Evolutionary conservation across 2,329 filamentous ascomycete species (phyloP).

Genomic region (Ophiobolus disseminans): DNA sequence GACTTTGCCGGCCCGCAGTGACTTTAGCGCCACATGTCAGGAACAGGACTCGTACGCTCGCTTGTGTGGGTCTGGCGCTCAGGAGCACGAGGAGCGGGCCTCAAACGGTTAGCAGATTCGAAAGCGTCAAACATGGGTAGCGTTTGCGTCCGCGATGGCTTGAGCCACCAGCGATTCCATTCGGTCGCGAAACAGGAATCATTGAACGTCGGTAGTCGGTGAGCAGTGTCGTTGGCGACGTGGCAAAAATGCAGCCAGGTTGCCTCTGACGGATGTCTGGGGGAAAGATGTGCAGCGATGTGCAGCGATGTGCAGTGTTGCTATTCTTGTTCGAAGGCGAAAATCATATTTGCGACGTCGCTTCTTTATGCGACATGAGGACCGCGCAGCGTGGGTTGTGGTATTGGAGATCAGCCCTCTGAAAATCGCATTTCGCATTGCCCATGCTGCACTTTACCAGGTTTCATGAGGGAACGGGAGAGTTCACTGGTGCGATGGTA

Average conservation of each 20-base stretch:
- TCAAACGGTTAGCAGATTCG: constrained; percentile 11
- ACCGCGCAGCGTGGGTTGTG: constrained; percentile 3
- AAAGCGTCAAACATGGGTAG: constrained; percentile 14
- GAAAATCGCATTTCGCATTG: constrained; percentile 15
- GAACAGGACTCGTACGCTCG: constrained; percentile 20
- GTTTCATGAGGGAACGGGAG: not conserved
- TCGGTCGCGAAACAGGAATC: constrained; percentile 6
- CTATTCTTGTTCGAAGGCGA: constrained; percentile 14
- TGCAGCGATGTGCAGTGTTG: constrained; percentile 12
- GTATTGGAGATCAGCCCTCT: constrained; percentile 1
- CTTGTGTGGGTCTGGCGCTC: constrained; percentile 17
- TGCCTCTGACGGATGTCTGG: constrained; percentile 3
- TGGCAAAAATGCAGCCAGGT: constrained; percentile 1
- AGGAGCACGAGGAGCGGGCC: constrained; percentile 13
- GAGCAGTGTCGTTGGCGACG: constrained; percentile 9
- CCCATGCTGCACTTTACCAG: constrained; percentile 9
- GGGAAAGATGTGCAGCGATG: constrained; percentile 8
- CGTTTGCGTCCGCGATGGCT: constrained; percentile 8
- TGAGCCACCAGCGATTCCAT: constrained; percentile 11
- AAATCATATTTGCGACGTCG: not conserved
- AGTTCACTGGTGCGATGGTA: not conserved
- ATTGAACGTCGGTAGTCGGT: constrained; percentile 4
- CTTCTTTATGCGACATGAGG: constrained; percentile 4
- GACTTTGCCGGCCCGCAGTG: constrained; percentile 18
- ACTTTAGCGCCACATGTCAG: constrained; percentile 30